These are phyloP conservation scores for Eutrema salsugineum DNA, from an alignment of 441 rosid species.

Conservation along the genomic window DNA sequence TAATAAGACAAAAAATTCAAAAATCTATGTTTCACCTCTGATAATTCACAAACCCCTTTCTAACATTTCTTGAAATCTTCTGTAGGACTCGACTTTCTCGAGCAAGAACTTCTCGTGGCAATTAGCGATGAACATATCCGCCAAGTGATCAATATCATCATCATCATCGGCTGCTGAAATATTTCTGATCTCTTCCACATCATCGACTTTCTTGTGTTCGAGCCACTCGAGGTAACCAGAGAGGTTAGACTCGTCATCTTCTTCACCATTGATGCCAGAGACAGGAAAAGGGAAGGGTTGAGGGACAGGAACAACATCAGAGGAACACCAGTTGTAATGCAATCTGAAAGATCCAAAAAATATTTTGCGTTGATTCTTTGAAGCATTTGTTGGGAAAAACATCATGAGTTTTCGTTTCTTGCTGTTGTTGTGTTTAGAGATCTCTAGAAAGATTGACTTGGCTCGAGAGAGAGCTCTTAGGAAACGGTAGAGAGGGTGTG, in stretches of 20 bases:
- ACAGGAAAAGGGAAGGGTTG: constrained; percentile 14
- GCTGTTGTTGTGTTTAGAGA: constrained; percentile 38
- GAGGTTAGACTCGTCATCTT: constrained; percentile 40
- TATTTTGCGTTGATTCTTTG: constrained; percentile 43
- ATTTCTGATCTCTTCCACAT: constrained; percentile 11
- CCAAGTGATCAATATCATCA: constrained; percentile 70
- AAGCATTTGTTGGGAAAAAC: constrained; percentile 35
- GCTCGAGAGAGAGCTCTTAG: constrained; percentile 60
- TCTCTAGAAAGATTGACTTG: constrained; percentile 45
- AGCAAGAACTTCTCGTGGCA: constrained; percentile 79
- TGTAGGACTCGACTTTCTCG: constrained; percentile 88
- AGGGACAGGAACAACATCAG: constrained; percentile 59
- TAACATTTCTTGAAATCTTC: constrained; percentile 89
- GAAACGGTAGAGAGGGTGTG: constrained; percentile 50
- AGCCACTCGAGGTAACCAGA: constrained; percentile 85
- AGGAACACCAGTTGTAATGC: constrained; percentile 93
- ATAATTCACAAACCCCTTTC: constrained; percentile 67
- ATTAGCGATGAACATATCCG: constrained; percentile 75
- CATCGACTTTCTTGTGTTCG: constrained; percentile 44
- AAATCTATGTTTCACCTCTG: constrained; percentile 17
- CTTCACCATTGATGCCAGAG: constrained; percentile 41
- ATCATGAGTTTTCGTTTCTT: constrained; percentile 28
- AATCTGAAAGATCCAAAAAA: constrained; percentile 77
- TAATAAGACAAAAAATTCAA: constrained; percentile 12
- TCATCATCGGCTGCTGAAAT: neutral